phyloP scores from a whole-genome alignment of 1,139 yeast genomes.

The Wickerhamomyces sp. region DNA sequence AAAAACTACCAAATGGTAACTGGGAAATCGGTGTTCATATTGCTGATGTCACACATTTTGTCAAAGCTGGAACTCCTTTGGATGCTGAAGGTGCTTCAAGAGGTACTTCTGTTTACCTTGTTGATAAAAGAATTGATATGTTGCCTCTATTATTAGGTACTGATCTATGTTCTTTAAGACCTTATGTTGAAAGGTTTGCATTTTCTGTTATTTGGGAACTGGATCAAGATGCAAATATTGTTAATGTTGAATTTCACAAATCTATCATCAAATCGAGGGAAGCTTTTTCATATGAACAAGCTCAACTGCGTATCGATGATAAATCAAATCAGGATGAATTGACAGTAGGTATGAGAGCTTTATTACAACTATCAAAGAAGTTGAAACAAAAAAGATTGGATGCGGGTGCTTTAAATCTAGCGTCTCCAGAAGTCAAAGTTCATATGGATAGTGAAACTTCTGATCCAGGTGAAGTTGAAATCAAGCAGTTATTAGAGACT shows the following conservation, averaged over 20 bases:
- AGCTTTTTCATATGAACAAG: constrained; percentile 92
- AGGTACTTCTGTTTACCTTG: constrained; percentile 95
- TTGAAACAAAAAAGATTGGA: constrained; percentile 81
- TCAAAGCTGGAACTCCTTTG: constrained; percentile 84
- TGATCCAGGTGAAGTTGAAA: constrained; percentile 94
- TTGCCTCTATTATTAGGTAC: constrained; percentile 94
- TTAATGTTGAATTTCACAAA: constrained; percentile 77
- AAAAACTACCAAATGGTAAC: constrained; percentile 80
- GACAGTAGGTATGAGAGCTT: constrained; percentile 83
- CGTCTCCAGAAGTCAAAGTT: constrained; percentile 97
- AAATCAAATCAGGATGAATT: constrained; percentile 70
- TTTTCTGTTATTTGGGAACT: constrained; percentile 96
- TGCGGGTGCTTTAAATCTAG: constrained; percentile 94
- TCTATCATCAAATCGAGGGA: constrained; percentile 88
- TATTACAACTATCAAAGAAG: constrained; percentile 72
- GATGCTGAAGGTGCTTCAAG: constrained; percentile 96
- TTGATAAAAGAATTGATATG: constrained; percentile 99
- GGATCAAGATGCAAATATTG: constrained; percentile 79
- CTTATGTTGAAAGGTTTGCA: constrained; percentile 93
- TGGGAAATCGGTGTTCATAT: constrained; percentile 98
- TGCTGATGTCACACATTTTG: constrained; percentile 98
- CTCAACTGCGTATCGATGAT: constrained; percentile 90
- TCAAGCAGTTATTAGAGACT: constrained; percentile 81
- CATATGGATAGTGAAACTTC: constrained; percentile 96
- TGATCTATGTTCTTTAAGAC: constrained; percentile 89